Evolutionary conservation across 2,329 filamentous ascomycete genomes (phyloP).

Genomic region (Penicillium sp.): DNA sequence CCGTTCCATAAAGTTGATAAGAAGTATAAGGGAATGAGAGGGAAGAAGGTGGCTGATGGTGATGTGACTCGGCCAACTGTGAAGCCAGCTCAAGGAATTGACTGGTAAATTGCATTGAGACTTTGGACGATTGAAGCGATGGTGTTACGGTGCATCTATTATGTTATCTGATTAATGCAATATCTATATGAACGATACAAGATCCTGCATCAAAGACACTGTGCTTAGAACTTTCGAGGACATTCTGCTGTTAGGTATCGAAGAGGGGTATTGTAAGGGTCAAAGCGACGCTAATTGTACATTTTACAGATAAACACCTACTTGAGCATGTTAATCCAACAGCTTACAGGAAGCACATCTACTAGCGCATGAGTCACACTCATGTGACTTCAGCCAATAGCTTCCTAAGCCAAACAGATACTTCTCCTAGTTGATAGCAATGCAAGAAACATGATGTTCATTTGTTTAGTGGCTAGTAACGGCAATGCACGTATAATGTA

Average conservation of each 20-base stretch:
- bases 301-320: no score
- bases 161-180: neutral
- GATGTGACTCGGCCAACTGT: constrained; percentile 11
- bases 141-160: neutral
- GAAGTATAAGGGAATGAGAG: constrained; percentile 57
- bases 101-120: constrained; percentile 28
- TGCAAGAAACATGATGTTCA: no score
- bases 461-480: no score
- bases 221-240: neutral
- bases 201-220: neutral
- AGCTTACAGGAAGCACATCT: no score
- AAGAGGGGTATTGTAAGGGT: no score
- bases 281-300: no score
- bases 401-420: no score
- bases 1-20: constrained; percentile 59
- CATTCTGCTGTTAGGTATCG: neutral
- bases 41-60: constrained; percentile 46
- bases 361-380: no score
- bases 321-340: no score
- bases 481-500: no score
- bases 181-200: neutral
- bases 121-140: neutral
- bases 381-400: no score
- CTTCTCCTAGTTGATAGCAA: no score
- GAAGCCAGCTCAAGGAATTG: constrained; percentile 30